Base-by-base conservation (phyloP, 2,329 filamentous ascomycete species). In the Fonsecaea multimorphosa region DNA sequence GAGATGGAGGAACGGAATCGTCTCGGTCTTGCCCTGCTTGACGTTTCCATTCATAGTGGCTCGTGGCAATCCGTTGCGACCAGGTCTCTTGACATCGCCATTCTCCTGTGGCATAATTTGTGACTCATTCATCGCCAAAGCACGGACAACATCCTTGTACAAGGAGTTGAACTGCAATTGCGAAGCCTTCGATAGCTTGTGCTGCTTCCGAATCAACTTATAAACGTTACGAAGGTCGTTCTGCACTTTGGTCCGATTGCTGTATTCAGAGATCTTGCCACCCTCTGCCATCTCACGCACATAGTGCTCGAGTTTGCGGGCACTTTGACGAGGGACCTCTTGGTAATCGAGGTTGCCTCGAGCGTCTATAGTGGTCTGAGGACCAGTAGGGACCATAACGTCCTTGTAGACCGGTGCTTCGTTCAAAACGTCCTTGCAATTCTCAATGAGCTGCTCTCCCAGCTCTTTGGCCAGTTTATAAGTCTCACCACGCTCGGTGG, bases 281-380 rank as follows among this genome's bases (percentile, higher is more conserved):
- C 95, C 95, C 73, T 97, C 93, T 9, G 94, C 94, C 95, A 99
- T 98, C 78, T 98, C 93, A 76, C 92, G 92, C 57, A 99, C 95
- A 74, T 99, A 99, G 79, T 98, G 94, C 82, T 99, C 95, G 52
- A 99, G 87, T 82, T 99, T 99, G 73, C 95, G 90, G 77, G 94
- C 95, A 77, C 92, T 96, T 36, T 91, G 84, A 61, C 95, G 87
- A 61, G 93, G 91, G 7, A 90, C 86, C 79, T 99, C 95, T 75
- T 93, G 86, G 77, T 97, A 99, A 75, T 91, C 91, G 76, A 99
- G 87, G 80, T 96, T 97, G 68, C 95, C 95, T 60, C 92, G 91
- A 63, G 90, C 88, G 77, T 98, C 94, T 58, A 99, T 89, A n/a
- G 89, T 93, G 12, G 96, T 96, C 71, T 92, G 90, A 40, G 95